Evolutionary conservation across 2,329 filamentous ascomycete species (phyloP).

Genomic region (Lasiodiplodia sp.): DNA sequence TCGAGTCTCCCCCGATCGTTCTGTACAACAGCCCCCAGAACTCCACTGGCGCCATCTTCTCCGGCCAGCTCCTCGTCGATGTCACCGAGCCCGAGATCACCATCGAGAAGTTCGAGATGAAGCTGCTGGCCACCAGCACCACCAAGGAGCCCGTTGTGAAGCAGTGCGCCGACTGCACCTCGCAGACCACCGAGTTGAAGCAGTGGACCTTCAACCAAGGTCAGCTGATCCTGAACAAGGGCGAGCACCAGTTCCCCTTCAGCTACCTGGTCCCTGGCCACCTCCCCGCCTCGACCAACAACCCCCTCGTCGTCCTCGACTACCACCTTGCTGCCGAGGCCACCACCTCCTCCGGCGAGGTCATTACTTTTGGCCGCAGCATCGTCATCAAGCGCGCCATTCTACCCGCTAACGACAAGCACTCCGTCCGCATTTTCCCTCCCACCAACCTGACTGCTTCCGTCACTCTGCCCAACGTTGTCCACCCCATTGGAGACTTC

Average conservation of each 20-base stretch:
- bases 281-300: conserved; percentile 83
- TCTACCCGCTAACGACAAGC: conserved; percentile 79
- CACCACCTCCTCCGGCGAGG: conserved; percentile 66
- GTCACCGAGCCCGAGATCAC: conserved; percentile 71
- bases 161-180: conserved; percentile 80
- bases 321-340: conserved; percentile 70
- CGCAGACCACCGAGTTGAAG: conserved; percentile 75
- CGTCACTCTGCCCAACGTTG: conserved; percentile 80
- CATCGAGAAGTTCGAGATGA: conserved; percentile 76
- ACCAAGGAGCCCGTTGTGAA: conserved; percentile 83
- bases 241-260: conserved; percentile 83
- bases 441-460: conserved; percentile 91
- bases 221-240: conserved; percentile 55
- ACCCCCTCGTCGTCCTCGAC: conserved; percentile 73
- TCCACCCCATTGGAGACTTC: conserved; percentile 86
- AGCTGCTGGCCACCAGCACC: conserved; percentile 71
- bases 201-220: conserved; percentile 76
- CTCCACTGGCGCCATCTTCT: conserved; percentile 85
- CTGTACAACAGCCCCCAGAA: conserved; percentile 78
- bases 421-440: conserved; percentile 92
- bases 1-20: conserved; percentile 87
- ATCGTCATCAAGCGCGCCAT: conserved; percentile 83
- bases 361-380: conserved; percentile 70
- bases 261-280: conserved; percentile 85
- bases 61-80: conserved; percentile 78